Evolutionary conservation across 2,329 filamentous ascomycete genomes (phyloP), one percentile per base, ranked within the genome.

Genomic region (Cadophora malorum): DNA sequence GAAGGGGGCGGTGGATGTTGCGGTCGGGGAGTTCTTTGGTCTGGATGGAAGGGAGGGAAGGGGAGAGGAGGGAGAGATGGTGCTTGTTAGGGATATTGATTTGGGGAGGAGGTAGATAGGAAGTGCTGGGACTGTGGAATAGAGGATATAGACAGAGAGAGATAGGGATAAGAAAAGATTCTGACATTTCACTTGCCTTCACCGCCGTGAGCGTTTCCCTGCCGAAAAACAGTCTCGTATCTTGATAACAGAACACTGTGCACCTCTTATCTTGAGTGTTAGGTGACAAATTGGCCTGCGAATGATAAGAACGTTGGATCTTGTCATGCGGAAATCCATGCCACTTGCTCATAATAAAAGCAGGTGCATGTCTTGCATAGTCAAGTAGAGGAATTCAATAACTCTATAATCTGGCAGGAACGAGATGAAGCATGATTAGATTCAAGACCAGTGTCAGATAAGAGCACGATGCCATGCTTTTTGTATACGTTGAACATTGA

Each of bases 1-100:
- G 84, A 85, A 88, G 74, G 91, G 88, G 12, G 90, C 93, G 25
- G 83, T 97, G 52, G 83, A 88, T 66, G 81, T 85, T 71, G 92
- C 84, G 1, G 86, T 97, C 1, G 80, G 81, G 79, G 79, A 85
- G 1, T 96, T 96, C 80, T 93, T 96, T 80, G 83, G 28, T 28
- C 5, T 28, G 28, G 28, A 28, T 5, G 5, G 75, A 7, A 69
- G 63, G n/a, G 71, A 63, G 16, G 56, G 41, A 25, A 62, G 71
- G 65, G 72, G 66, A 7, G 74, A 66, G 14, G 74, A 73, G 28
- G 77, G 60, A n/a, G 72, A 68, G 31, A 82, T 89, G 82, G 81
- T 87, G 63, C 72, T 82, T 67, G 87, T 88, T 47, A 82, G 81
- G 73, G 79, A 81, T 65, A 76, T 89, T 64, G 84, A 86, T 71